phyloP scores from a whole-genome alignment of 2,329 filamentous ascomycete species.

The Colletotrichum orchidophilum region DNA sequence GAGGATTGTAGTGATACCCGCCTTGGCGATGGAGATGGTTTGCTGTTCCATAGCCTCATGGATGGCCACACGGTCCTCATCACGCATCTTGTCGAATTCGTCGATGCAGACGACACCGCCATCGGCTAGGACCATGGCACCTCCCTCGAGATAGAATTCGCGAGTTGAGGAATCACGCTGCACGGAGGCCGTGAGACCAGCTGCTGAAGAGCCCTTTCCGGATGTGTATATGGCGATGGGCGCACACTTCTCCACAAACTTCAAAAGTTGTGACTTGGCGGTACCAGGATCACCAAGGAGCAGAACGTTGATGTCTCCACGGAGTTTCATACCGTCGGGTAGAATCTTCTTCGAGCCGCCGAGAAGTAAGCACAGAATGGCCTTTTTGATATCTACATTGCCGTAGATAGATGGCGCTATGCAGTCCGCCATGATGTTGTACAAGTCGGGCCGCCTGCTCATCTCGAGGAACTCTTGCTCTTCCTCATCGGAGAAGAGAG shows the following conservation, averaged over 20 bases:
- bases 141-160: slow-evolving; percentile 97
- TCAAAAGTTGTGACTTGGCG: slow-evolving; percentile 95
- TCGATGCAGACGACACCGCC: slow-evolving; percentile 98
- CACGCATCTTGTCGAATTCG: slow-evolving; percentile 99
- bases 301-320: slow-evolving; percentile 98
- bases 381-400: slow-evolving; percentile 95
- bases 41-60: slow-evolving; percentile 99
- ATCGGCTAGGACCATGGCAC: slow-evolving; percentile 97
- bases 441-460: slow-evolving; percentile 91
- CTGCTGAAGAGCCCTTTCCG: slow-evolving; percentile 96
- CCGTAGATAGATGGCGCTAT: slow-evolving; percentile 98
- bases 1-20: slow-evolving; percentile 96
- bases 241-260: slow-evolving; percentile 96
- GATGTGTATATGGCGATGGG: slow-evolving; percentile 99
- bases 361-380: slow-evolving; percentile 91
- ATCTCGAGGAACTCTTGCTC: slow-evolving; percentile 96
- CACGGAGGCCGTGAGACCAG: slow-evolving; percentile 96
- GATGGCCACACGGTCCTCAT: slow-evolving; percentile 96
- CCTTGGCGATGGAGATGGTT: slow-evolving; percentile 98
- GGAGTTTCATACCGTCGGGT: slow-evolving; percentile 95
- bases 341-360: slow-evolving; percentile 98
- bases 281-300: slow-evolving; percentile 97
- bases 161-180: slow-evolving; percentile 91
- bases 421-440: slow-evolving; percentile 87
- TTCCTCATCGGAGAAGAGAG: slow-evolving; percentile 90